Conservation (phyloP, 2,329 filamentous ascomycete species). For the Pseudopyricularia cyperi region DNA sequence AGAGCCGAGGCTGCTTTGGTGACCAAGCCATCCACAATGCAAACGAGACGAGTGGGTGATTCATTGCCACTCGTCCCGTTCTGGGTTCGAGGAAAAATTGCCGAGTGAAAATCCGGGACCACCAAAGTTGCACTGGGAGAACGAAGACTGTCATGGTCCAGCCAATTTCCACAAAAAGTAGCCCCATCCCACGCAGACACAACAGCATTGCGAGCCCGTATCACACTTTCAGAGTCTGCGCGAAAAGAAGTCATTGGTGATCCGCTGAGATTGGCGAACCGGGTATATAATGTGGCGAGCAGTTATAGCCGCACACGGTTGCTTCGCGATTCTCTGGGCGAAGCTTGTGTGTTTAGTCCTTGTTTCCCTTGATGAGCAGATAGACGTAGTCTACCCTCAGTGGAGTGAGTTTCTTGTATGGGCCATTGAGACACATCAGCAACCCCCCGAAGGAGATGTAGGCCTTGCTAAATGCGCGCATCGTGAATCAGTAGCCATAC, state of each 20-base stretch:
- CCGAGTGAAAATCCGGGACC: not conserved
- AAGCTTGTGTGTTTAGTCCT: not conserved
- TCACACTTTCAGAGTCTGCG: not conserved
- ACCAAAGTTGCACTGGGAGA: not conserved
- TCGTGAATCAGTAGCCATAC: conserved; percentile 1
- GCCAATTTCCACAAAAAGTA: not conserved
- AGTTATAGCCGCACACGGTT: not conserved
- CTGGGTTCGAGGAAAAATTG: too few species aligned
- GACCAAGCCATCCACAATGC: not conserved
- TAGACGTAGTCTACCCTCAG: conserved; percentile 90
- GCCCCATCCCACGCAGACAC: not conserved
- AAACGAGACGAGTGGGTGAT: not conserved
- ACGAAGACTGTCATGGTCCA: not conserved
- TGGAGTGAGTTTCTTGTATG: conserved; percentile 88
- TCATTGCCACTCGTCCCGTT: not conserved
- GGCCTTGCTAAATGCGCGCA: conserved; percentile 52
- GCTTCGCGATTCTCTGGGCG: not conserved
- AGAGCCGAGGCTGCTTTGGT: not conserved
- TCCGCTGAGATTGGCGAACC: not conserved
- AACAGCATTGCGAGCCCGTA: not conserved
- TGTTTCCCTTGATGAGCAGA: conserved; percentile 51
- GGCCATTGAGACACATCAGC: conserved; percentile 80
- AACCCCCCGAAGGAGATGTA: conserved; percentile 91
- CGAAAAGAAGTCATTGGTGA: not conserved
- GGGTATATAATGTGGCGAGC: not conserved